These are phyloP conservation scores for Claviceps africana DNA, from an alignment of 2,329 filamentous ascomycete genomes.

Conservation along the genomic window DNA sequence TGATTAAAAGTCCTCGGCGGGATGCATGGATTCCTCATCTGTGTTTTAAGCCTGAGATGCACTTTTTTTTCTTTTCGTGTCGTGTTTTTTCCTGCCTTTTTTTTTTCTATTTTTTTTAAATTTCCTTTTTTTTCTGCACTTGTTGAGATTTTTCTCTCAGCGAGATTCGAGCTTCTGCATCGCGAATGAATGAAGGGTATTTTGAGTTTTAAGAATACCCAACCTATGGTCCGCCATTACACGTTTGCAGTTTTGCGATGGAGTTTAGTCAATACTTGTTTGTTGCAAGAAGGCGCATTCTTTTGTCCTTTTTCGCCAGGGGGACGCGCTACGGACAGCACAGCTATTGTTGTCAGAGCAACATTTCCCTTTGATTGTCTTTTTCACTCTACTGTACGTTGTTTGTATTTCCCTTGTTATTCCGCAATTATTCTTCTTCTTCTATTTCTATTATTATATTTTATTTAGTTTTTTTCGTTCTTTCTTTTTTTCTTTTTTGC, in stretches of 20 bases:
- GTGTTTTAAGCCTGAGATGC: background rate
- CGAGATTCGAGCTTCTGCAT: background rate
- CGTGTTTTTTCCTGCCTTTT: background rate
- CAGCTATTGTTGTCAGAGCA: no score
- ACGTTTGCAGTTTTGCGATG: background rate
- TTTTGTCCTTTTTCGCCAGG: no score
- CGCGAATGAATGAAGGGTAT: background rate
- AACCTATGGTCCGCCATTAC: background rate
- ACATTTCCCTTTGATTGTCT: background rate
- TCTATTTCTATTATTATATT: background rate
- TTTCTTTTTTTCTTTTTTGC: background rate
- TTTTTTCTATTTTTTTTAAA: background rate
- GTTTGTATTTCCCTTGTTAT: background rate
- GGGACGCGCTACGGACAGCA: no score
- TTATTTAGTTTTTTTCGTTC: background rate
- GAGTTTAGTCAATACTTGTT: background rate
- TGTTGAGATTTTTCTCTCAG: background rate
- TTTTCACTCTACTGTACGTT: background rate
- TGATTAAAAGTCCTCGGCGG: constrained; percentile 20
- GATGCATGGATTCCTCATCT: background rate
- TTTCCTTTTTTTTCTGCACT: background rate
- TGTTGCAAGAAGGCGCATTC: no score
- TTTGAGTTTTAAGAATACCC: background rate
- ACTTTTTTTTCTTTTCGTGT: background rate
- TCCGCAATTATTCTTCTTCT: background rate